These are phyloP conservation scores for Keqinozyma sinolaborantium DNA, from an alignment of 1,139 yeast species.

Conservation along the genomic window DNA sequence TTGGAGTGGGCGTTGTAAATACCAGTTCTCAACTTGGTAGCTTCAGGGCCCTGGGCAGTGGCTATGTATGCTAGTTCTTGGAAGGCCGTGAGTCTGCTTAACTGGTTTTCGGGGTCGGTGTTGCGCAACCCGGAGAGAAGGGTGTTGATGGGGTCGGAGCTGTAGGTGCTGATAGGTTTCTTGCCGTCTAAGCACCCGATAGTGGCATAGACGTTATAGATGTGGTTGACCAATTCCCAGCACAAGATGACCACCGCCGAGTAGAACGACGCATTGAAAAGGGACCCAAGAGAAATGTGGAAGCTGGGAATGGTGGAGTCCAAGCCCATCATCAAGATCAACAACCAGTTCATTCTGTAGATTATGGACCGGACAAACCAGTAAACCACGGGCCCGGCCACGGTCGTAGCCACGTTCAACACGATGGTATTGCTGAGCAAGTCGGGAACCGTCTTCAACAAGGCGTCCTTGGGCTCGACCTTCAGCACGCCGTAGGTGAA, in stretches of 20 bases:
- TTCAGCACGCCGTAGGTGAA: conserved; percentile 47
- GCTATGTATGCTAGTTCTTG: conserved; percentile 69
- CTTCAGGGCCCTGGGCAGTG: conserved; percentile 43
- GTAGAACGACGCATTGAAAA: conserved; percentile 31
- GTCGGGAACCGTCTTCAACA: conserved; percentile 27
- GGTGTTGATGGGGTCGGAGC: conserved; percentile 72
- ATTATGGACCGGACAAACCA: conserved; percentile 37
- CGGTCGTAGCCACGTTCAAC: conserved; percentile 24
- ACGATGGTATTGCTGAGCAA: conserved; percentile 35
- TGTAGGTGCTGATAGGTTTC: conserved; percentile 62
- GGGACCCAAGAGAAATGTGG: conserved; percentile 34
- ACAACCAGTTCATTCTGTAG: conserved; percentile 34
- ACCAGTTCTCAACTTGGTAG: conserved; percentile 43
- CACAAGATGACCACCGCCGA: conserved; percentile 38
- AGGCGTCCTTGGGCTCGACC: conserved; percentile 35
- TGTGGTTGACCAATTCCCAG: conserved; percentile 64
- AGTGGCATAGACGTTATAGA: conserved; percentile 70
- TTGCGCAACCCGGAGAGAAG: conserved; percentile 67
- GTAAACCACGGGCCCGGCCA: conserved; percentile 47
- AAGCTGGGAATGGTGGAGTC: conserved; percentile 32
- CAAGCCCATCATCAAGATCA: conserved; percentile 26
- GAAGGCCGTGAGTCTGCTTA: conserved; percentile 66
- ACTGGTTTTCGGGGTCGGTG: conserved; percentile 41
- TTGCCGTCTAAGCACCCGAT: conserved; percentile 81
- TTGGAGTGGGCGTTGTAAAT: conserved; percentile 51